Base-by-base conservation (phyloP, 2,329 filamentous ascomycete species). In the Cryoendolithus antarcticus region DNA sequence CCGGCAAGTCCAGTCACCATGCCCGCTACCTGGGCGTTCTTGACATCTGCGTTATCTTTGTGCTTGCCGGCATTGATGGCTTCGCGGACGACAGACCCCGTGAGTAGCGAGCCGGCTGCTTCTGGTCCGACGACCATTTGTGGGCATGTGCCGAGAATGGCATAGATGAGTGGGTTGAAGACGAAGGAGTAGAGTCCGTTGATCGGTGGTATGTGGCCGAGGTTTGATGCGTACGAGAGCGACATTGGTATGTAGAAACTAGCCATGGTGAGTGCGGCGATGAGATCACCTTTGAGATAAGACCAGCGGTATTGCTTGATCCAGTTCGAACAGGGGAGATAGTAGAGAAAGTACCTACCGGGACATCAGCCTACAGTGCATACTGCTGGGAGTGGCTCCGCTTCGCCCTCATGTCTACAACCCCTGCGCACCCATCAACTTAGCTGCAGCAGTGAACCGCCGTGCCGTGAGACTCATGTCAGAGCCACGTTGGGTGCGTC, bases 191-290 rank as follows among this genome's bases (percentile, higher is more conserved):
- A 98, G 3, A 98, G 71, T 1, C 91, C 91, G 55, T 94, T 89
- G 53, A 96, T 88, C 0, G 91, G 82, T 7, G 89, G 86, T 1
- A 95, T 77, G 58, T 96, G 91, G 4, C 82, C 86, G 32, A 98
- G 77, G 56, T 96, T 96, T 31, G 85, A 78, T 40, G 91, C 86
- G 47, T 93, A 81, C 0, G 91, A 96, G 9, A 98, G 73, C 0
- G 86, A 82, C 88, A 98, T 95, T 37, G 91, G 91, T 30, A 98
- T 82, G 60, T 98, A 98, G 65, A 98, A 91, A 15, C 88, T 94
- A n/a, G 89, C 85, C 66, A 98, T 81, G 11, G 91, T 96, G 46
- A 96, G 60, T 35, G 89, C 88, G 7, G 89, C 82, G 9, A 93
- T 69, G 11, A 96, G 64, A 60, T 98, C 91, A 34, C 91, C 91